Base-by-base conservation (phyloP, 108 stramenopile species). In the Cyclostephanos tholiformis region DNA sequence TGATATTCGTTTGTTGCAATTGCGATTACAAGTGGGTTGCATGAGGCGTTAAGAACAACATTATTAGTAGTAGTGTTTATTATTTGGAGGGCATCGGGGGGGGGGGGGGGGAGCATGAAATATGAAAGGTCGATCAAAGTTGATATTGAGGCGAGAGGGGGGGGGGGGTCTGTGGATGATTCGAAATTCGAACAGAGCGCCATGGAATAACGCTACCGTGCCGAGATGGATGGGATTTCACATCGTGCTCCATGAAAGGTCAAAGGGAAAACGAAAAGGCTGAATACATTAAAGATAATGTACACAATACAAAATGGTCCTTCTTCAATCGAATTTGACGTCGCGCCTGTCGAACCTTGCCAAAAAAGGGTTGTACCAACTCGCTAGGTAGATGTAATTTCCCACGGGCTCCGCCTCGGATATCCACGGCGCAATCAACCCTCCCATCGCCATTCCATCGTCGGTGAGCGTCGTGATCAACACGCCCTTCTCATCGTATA, bases 1-100 rank as follows among this genome's bases (percentile, higher is more conserved):
- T 96, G 82, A 96, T 96, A 70, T 96, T 96, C 83, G 95, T 96
- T 26, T 96, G 95, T 49, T 93, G 92, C 83, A 93, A 91, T 74
- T 96, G 95, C 77, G 91, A 87, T 69, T 79, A 93, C 74, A 96
- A 93, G 76, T 92, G 92, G 91, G 95, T 96, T 22, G 70, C 74
- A 30, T 71, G 56, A 44, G 38, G 19, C 29, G n/a, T n/a, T n/a
- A n/a, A n/a, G n/a, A n/a, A n/a, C n/a, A n/a, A n/a, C n/a, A n/a
- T n/a, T n/a, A n/a, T n/a, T n/a, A n/a, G n/a, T n/a, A n/a, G n/a
- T n/a, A n/a, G n/a, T n/a, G n/a, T n/a, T n/a, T n/a, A n/a, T n/a
- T n/a, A n/a, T n/a, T n/a, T n/a, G n/a, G n/a, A n/a, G n/a, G n/a
- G n/a, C 19, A 5, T 27, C 29, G 26, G 16, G 16, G 57, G 57